phyloP scores from a whole-genome alignment of 257 asterid species.

The Perilla frutescens region DNA sequence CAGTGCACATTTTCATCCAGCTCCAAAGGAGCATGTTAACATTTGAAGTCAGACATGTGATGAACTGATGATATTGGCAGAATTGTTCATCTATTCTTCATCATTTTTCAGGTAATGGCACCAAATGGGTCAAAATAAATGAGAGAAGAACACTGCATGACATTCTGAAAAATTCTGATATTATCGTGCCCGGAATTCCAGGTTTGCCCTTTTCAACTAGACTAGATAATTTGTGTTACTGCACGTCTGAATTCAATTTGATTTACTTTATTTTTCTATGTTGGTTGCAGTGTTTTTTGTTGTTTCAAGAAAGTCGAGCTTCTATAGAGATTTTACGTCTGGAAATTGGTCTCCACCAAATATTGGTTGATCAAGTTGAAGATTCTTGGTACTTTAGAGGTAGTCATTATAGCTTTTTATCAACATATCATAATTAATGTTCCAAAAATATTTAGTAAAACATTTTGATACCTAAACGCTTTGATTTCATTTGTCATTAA shows the following conservation, averaged over 20 bases:
- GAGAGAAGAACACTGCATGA: constrained; percentile 76
- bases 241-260: constrained; percentile 20
- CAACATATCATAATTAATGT: neutral
- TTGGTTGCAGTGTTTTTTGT: constrained; percentile 66
- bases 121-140: constrained; percentile 70
- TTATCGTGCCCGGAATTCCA: constrained; percentile 79
- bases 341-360: constrained; percentile 81
- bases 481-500: too few species aligned
- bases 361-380: constrained; percentile 40
- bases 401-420: neutral
- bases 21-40: neutral
- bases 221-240: constrained; percentile 1
- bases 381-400: constrained; percentile 16
- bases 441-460: too few species aligned
- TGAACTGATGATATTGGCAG: neutral
- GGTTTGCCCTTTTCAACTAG: constrained; percentile 50
- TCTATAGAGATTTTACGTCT: constrained; percentile 70
- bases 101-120: constrained; percentile 45
- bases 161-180: constrained; percentile 62
- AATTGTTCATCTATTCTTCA: constrained; percentile 12
- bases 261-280: constrained; percentile 20
- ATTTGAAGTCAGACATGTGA: constrained; percentile 1
- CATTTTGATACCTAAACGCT: neutral
- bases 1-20: neutral
- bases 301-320: constrained; percentile 73